phyloP scores from a whole-genome alignment of 192 early-diverging fungal species.

The Gonapodya prolifera region DNA sequence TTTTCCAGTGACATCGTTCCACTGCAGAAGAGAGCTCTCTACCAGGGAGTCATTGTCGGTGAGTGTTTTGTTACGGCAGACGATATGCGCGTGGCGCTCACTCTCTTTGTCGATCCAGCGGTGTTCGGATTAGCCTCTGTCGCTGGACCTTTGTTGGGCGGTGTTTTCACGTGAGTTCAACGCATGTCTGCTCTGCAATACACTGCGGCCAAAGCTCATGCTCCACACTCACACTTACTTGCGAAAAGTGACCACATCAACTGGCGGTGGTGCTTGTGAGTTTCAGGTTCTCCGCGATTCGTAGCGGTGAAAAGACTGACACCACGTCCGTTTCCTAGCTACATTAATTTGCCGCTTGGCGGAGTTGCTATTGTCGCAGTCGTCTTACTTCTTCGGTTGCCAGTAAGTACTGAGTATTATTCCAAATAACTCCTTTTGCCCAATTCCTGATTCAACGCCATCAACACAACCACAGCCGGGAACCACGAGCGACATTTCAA shows the following conservation, averaged over 20 bases:
- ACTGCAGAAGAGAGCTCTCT: neutral
- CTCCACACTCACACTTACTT: neutral
- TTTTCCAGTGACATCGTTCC: neutral
- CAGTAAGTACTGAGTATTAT: neutral
- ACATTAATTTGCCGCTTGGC: slow-evolving; percentile 80
- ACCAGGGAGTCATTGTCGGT: neutral
- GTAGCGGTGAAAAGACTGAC: neutral
- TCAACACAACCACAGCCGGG: no score
- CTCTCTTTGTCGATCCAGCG: no score
- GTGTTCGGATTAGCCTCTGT: slow-evolving; percentile 42
- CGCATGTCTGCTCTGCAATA: neutral
- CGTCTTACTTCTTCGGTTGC: slow-evolving; percentile 34
- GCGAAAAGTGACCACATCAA: neutral
- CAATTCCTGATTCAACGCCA: no score
- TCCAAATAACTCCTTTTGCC: no score
- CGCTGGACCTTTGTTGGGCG: slow-evolving; percentile 42
- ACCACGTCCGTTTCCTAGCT: slow-evolving; percentile 14
- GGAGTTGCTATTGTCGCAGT: slow-evolving; percentile 46
- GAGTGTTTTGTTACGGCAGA: neutral
- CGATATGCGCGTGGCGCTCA: no score
- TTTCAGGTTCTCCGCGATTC: neutral
- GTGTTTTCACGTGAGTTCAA: slow-evolving; percentile 30
- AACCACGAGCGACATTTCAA: neutral
- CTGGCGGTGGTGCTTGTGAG: neutral
- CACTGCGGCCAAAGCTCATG: neutral